Conservation (phyloP, 306 rosid species). For the Glycine tomentella region DNA sequence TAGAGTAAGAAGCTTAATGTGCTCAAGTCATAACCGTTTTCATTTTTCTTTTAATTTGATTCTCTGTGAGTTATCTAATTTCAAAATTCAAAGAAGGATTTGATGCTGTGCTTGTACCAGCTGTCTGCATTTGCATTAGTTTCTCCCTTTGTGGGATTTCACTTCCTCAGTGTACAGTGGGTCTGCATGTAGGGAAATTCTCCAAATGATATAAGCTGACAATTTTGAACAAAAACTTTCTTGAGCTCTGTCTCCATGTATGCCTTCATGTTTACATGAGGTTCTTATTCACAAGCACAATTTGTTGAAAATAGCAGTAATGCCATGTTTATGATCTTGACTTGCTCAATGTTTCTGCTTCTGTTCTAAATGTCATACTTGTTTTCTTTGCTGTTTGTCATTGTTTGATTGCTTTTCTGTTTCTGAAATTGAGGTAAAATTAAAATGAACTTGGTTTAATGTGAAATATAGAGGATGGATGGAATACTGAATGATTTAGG, state of each 20-base stretch:
- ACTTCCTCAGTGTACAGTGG: neutral
- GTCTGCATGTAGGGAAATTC: slow-evolving; percentile 3
- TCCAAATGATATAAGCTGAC: neutral
- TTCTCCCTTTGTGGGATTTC: neutral
- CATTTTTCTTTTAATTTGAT: neutral
- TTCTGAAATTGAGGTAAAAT: slow-evolving; percentile 10
- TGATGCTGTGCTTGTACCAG: too few species aligned
- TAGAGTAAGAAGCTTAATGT: too few species aligned
- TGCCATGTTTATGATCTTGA: neutral
- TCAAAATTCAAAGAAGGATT: neutral
- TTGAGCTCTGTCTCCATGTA: neutral
- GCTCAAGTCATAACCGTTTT: too few species aligned
- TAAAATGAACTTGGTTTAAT: neutral
- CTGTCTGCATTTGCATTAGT: too few species aligned
- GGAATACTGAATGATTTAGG: neutral
- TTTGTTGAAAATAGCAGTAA: neutral
- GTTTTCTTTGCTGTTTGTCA: too few species aligned
- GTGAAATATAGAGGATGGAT: neutral
- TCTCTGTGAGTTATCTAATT: neutral
- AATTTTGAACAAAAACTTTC: neutral
- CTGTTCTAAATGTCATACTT: neutral
- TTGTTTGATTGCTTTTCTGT: slow-evolving; percentile 16
- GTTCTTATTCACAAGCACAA: neutral
- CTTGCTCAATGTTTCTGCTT: neutral
- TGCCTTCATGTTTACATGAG: neutral